These are phyloP conservation scores for Plenodomus tracheiphilus DNA, from an alignment of 2,329 filamentous ascomycete species.

Conservation along the genomic window DNA sequence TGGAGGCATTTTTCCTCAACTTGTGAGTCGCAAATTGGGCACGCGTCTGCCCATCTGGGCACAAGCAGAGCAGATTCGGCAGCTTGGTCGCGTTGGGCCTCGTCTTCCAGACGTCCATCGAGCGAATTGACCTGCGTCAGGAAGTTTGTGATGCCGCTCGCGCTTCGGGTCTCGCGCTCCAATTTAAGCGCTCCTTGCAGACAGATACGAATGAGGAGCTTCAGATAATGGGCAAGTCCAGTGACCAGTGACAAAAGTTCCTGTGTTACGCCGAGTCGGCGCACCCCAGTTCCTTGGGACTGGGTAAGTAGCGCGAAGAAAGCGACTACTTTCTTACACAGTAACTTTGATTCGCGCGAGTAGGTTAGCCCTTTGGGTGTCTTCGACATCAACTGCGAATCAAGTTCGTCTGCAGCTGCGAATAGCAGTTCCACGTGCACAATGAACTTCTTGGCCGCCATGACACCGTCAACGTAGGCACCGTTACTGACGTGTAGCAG, in stretches of 20 bases:
- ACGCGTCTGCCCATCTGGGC: constrained; percentile 68
- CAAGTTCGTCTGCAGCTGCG: constrained; percentile 81
- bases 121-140: constrained; percentile 81
- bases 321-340: constrained; percentile 99
- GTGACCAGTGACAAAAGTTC: constrained; percentile 97
- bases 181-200: constrained; percentile 90
- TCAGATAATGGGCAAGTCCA: constrained; percentile 93
- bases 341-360: constrained; percentile 90
- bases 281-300: constrained; percentile 85
- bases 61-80: constrained; percentile 50
- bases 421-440: constrained; percentile 94
- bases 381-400: constrained; percentile 68
- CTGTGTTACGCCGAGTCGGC: constrained; percentile 93
- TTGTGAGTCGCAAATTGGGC: constrained; percentile 76
- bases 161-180: constrained; percentile 77
- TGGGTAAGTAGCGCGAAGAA: constrained; percentile 96
- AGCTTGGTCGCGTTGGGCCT: constrained; percentile 44
- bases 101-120: constrained; percentile 56
- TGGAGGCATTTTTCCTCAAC: constrained; percentile 93
- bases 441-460: constrained; percentile 95
- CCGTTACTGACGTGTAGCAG: constrained; percentile 97
- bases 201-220: constrained; percentile 95
- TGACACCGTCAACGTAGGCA: constrained; percentile 90
- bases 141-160: constrained; percentile 79
- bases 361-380: constrained; percentile 87